Base-by-base conservation (phyloP, 1,284 basidiomycete species). In the Moesziomyces antarcticus region DNA sequence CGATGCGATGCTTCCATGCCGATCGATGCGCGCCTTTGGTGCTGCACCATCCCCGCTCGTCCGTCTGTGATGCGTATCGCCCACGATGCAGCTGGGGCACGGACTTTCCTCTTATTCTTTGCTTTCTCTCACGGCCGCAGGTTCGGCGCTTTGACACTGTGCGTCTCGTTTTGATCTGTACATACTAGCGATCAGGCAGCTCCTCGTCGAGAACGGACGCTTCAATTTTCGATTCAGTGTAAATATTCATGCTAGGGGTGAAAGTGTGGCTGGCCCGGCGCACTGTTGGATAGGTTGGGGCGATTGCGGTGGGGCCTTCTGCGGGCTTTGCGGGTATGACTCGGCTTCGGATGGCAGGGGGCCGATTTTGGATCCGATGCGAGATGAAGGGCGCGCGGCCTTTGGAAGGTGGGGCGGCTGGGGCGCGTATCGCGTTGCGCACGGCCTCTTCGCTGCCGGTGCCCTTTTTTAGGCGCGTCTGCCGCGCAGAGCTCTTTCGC, bases 271-370 rank as follows among this genome's bases (percentile, higher is more conserved):
- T 44, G 16, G 20, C n/a, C 11, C 5, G 9, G 42, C 20, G 64
- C 65, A 50, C 47, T 68, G 65, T 68, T 68, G 33, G 65, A 68
- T 57, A 52, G 65, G 58, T 60, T 37, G 61, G 13, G 50, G 27
- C 4, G 33, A 35, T 35, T 14, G 33, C n/a, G 33, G 33, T 14
- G 33, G 14, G 33, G 33, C 11, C 10, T 10, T 10, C 14, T 35
- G 14, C 14, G 10, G 35, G 35, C 13, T 18, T 16, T 14, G 35
- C 7, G 24, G 24, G 13, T 37, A 30, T 30, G 30, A 30, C 30
- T 30, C 30, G 8, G 30, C 30, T 30, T 30, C 30, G 30, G 8
- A 10, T 8, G 30, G 6, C 8, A 8, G 30, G 30, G 30, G 30
- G 30, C 30, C 30, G 30, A 30, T 2, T 25, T 3, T 25, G 24